Conservation (phyloP, 306 rosid genomes). For the Carpinus fangiana region DNA sequence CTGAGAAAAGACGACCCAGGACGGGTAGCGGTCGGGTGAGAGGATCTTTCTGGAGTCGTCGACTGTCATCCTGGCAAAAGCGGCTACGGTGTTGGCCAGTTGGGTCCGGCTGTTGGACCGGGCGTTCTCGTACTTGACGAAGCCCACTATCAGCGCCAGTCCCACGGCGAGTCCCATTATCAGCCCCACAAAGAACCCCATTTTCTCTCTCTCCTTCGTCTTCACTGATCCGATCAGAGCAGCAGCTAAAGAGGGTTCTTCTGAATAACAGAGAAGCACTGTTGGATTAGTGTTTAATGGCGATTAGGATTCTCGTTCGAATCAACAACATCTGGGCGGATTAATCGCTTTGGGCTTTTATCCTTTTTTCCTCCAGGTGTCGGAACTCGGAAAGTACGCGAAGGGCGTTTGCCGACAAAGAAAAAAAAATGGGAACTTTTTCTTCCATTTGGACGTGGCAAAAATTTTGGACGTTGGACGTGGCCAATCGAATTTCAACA, state of each 20-base stretch:
- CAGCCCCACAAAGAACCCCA: conserved; percentile 81
- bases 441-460: too few relatives aligned
- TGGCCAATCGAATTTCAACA: too few relatives aligned
- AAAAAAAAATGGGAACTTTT: too few relatives aligned
- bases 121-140: conserved; percentile 66
- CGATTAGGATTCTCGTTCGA: background rate
- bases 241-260: background rate
- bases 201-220: conserved; percentile 1
- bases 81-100: conserved; percentile 71
- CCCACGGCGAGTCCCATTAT: conserved; percentile 68
- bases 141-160: conserved; percentile 51
- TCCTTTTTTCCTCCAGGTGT: background rate
- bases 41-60: conserved; percentile 86
- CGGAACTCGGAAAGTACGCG: background rate
- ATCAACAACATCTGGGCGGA: conserved; percentile 12
- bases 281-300: background rate
- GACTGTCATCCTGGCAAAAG: conserved; percentile 79
- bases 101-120: conserved; percentile 67
- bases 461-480: background rate
- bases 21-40: conserved; percentile 77
- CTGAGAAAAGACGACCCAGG: conserved; percentile 89
- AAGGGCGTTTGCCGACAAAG: background rate
- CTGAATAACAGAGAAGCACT: background rate
- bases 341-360: background rate
- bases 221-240: background rate